Evolutionary conservation across 169 alveolate species (phyloP), one percentile per base, ranked within the genome.

Genomic region (Plasmodium berghei): DNA sequence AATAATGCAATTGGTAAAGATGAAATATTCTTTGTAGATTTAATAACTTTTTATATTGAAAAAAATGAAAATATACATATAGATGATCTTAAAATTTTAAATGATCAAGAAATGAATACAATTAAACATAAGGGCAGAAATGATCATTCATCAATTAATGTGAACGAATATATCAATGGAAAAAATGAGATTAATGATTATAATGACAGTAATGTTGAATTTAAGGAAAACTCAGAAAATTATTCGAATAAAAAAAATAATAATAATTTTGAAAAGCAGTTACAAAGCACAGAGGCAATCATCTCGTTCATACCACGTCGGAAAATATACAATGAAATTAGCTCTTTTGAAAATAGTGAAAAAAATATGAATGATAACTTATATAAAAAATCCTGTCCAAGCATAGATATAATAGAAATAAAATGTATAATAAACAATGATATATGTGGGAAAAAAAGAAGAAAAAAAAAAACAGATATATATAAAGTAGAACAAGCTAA

Each of bases 241-340:
- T 5, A 0, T 14, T 52, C 14, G 20, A 34, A 34, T 34, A 34
- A 34, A 34, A 34, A 28, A 28, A 28, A 3, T 1, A 2, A 3
- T 28, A 28, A 28, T 28, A 28, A 28, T 2, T 2, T 28, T 28
- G 40, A 3, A 28, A 16, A 72, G 46, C 3, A 52, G 45, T 20
- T 63, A 14, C 26, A 56, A n/a, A 56, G 58, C 8, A 26, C 72
- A 18, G 34, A 66, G n/a, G 90, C 83, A 54, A 48, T 83, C 2
- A 83, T 83, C 16, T 83, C 90, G 9, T 83, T 83, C 34, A 48
- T 83, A 9, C 90, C 90, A 42, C 56, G 52, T 64, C 49, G 16
- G 26, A 34, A 22, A 75, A 75, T 34, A 22, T 14, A 28, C 28
- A 18, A 45, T 63, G 22, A 61, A 24, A 55, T 56, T 18, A 26